phyloP scores from a whole-genome alignment of 225 moss, liverwort and hornwort species.

The Straminergon stramineum region DNA sequence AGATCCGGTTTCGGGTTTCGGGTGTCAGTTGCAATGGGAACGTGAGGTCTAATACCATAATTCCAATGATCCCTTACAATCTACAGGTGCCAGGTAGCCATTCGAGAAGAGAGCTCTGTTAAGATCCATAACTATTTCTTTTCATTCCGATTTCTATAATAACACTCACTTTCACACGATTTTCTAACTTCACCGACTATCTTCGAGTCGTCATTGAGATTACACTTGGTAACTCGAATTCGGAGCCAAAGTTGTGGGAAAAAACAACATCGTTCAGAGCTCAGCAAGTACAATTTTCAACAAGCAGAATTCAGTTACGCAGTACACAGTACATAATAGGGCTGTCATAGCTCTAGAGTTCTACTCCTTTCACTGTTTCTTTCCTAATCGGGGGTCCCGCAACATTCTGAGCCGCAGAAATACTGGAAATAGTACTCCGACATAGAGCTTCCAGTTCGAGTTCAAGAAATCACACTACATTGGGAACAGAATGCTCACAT shows the following conservation, averaged over 20 bases:
- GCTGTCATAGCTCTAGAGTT: neutral
- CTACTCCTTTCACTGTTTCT: neutral
- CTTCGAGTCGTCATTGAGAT: neutral
- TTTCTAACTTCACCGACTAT: neutral
- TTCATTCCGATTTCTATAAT: neutral
- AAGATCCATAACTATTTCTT: neutral
- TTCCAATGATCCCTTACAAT: neutral
- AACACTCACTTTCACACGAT: neutral
- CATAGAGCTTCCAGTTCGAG: neutral
- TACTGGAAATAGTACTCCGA: neutral
- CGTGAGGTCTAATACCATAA: neutral
- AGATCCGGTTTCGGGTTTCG: neutral
- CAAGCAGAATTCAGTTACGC: neutral
- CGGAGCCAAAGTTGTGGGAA: neutral
- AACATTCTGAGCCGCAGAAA: neutral
- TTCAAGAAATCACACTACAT: neutral
- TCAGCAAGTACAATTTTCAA: neutral
- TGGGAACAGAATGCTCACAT: neutral
- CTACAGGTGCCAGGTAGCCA: neutral
- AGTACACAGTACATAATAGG: neutral
- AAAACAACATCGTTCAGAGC: neutral
- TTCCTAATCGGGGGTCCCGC: neutral
- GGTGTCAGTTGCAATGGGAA: neutral
- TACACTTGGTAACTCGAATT: neutral
- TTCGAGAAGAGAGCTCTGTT: neutral